Base-by-base conservation (phyloP, 139 green algal species). In the Closterium sp. region DNA sequence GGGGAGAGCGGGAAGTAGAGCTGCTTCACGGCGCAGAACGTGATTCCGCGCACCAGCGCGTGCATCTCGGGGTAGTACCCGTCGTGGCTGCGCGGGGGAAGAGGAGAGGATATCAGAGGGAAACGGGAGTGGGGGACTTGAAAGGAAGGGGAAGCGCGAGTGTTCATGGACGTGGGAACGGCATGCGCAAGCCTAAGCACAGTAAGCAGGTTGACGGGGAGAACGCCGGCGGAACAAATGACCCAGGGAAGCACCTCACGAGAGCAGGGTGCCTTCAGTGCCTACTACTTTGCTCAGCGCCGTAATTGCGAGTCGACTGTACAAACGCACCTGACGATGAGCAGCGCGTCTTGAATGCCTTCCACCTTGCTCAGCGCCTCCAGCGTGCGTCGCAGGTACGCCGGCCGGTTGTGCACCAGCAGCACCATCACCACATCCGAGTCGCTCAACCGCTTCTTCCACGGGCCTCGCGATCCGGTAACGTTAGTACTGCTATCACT, bases 391-490 rank as follows among this genome's bases (percentile, higher is more conserved):
- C 89, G 70, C 79, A 94, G 70, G 85, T 94, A 94, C 29, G 42
- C n/a, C 34, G 91, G 91, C 22, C 91, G 91, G 70, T 94, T 94
- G 31, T 94, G 91, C 24, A 94, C 91, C 5, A 94, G 94, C 85
- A 94, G 31, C 42, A 94, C 89, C 1, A 94, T 88, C 31, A 94
- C 31, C 31, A 94, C 42, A 9, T 79, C 62, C 17, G 62, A 27
- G 62, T 79, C 62, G 17, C 62, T 79, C 13, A 50, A 92, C 91
- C 30, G 28, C 10, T 21, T 87, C 88, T 90, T 91, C 88, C 85
- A 27, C 62, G 62, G 62, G 62, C 19, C 62, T 22, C 62, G 62
- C 62, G 62, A 27, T 24, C 62, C 17, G 19, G 62, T 24, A 17
- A 50, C 38, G 0, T 50, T 50, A 50, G 38, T 45, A 45, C 38